Conservation (phyloP, 768 basidiomycete species). For the Tephrocybe sp. region DNA sequence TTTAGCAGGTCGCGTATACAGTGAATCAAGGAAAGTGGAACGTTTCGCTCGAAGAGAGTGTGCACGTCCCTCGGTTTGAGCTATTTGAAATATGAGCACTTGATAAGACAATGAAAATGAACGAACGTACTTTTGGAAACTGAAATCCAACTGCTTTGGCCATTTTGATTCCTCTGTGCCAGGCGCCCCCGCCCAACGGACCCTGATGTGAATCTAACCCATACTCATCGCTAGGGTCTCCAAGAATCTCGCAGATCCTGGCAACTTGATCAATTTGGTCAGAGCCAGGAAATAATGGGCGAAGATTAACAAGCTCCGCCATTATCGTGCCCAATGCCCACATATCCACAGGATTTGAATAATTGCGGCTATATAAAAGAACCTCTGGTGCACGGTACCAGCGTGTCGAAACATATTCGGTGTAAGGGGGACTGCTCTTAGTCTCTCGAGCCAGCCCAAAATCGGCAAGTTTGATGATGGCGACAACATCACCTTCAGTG, state of each 20-base stretch:
- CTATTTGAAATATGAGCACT: constrained; percentile 36
- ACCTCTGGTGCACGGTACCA: constrained; percentile 99
- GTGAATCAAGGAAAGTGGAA: constrained; percentile 82
- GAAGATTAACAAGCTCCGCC: constrained; percentile 93
- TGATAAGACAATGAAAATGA: constrained; percentile 7
- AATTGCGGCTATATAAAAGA: constrained; percentile 85
- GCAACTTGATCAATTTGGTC: constrained; percentile 92
- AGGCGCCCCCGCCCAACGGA: constrained; percentile 82
- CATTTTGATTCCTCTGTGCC: constrained; percentile 85
- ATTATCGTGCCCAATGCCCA: constrained; percentile 99
- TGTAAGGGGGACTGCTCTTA: constrained; percentile 86
- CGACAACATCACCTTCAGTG: constrained; percentile 86
- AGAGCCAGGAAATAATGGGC: constrained; percentile 92
- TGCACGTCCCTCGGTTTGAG: constrained; percentile 65
- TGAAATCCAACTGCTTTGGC: constrained; percentile 82
- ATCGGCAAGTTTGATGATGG: constrained; percentile 97
- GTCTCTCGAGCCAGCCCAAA: constrained; percentile 96
- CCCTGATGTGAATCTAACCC: constrained; percentile 71
- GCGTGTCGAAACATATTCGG: constrained; percentile 98
- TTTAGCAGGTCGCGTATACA: constrained; percentile 90
- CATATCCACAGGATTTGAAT: constrained; percentile 97
- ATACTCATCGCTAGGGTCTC: constrained; percentile 86
- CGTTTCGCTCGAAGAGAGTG: constrained; percentile 72
- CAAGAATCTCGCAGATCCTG: constrained; percentile 89
- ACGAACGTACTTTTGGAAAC: constrained; percentile 80